phyloP scores from a whole-genome alignment of 371 early-diverging fungal species.

The Rhizopus sp. region DNA sequence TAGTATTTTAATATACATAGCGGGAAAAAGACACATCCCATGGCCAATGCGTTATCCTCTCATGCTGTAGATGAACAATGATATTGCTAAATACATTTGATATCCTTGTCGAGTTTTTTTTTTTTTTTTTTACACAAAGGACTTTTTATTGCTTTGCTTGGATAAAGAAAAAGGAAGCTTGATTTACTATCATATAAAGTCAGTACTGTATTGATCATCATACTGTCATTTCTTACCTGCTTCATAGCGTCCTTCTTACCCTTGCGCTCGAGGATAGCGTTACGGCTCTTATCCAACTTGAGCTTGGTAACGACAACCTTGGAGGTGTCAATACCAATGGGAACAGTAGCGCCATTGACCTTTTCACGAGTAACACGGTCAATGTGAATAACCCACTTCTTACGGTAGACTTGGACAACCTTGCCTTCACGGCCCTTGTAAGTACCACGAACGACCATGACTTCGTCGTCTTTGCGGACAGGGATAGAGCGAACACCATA shows the following conservation, averaged over 20 bases:
- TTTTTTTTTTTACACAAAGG: neutral
- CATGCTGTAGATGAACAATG: too few species aligned
- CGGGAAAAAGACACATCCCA: too few species aligned
- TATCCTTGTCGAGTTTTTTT: neutral
- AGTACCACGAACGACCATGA: conserved; percentile 91
- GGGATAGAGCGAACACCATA: conserved; percentile 81
- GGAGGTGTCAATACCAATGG: conserved; percentile 96
- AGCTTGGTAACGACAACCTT: conserved; percentile 96
- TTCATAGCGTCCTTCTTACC: conserved; percentile 50
- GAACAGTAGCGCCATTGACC: conserved; percentile 93
- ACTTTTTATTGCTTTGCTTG: conserved; percentile 1
- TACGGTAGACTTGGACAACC: conserved; percentile 95
- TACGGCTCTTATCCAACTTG: conserved; percentile 96
- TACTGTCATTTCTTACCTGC: conserved; percentile 26
- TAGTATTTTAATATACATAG: too few species aligned
- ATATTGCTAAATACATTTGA: too few species aligned
- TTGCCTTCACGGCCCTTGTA: conserved; percentile 98
- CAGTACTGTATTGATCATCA: too few species aligned
- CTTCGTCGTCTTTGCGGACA: conserved; percentile 97
- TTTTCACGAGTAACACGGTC: conserved; percentile 96
- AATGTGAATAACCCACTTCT: conserved; percentile 98
- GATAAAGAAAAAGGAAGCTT: neutral
- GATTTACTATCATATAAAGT: neutral
- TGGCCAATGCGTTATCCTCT: too few species aligned
- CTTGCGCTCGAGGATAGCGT: conserved; percentile 84